A percentile compares a stretch with the other conserved stretches of the same genome.
These are phyloP conservation scores for Yarrowia sp. DNA, from an alignment of 805 yeast genomes.

Conservation along the genomic window DNA sequence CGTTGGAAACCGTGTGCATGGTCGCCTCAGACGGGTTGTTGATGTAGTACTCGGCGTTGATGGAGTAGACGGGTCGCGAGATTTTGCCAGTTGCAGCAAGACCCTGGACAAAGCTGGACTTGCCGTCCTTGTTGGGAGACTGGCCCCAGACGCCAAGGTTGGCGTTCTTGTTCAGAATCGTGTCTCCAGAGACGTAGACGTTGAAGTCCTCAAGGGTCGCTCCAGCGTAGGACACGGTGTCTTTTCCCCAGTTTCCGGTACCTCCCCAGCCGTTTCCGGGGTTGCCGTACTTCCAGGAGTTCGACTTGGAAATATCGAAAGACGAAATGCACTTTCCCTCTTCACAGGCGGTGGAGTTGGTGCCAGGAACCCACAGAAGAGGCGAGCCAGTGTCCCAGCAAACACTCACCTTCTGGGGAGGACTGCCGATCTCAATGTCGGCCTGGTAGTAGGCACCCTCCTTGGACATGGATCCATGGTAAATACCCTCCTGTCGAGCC, in stretches of 20 bases:
- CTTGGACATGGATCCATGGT: background rate
- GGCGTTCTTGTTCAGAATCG: background rate
- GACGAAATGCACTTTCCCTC: background rate
- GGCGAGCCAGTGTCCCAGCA: background rate
- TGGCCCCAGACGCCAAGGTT: background rate
- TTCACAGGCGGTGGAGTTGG: background rate
- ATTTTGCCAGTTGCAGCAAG: background rate
- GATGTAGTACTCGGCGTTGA: background rate
- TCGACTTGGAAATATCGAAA: background rate
- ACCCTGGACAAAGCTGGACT: background rate
- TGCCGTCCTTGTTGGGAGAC: background rate
- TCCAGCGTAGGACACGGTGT: background rate
- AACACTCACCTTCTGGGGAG: background rate
- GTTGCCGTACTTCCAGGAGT: background rate
- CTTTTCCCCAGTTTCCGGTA: background rate
- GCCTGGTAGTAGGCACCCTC: background rate
- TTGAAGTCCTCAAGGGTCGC: background rate
- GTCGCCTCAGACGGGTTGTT: background rate
- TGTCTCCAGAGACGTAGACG: background rate
- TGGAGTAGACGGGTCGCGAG: background rate
- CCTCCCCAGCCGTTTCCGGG: background rate
- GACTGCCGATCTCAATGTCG: background rate
- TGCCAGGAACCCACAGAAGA: background rate
- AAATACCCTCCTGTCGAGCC: background rate
- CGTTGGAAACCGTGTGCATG: background rate